Evolutionary conservation across 176 grass and related monocot species (phyloP), one percentile per base, ranked within the genome.

Genomic region (Hordeum vulgare): DNA sequence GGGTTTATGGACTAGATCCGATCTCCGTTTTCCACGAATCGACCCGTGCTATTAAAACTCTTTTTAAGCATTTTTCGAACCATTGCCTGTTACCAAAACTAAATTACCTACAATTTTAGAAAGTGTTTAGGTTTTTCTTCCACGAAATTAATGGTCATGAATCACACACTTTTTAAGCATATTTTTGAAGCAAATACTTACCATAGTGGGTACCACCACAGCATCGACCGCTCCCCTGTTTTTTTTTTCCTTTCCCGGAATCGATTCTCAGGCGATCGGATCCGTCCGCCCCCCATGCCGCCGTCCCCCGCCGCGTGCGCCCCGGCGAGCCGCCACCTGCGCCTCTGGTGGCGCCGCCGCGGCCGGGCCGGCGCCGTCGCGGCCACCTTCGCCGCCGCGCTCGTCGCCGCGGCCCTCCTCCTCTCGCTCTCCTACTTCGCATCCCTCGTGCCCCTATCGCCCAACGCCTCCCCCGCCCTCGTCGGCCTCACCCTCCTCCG

Each of bases 401-500:
- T 94, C 1, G 85, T 95, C 71, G 84, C 81, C 36, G 60, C 83
- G 20, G 87, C 53, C 18, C 42, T 88, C 26, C 81, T 89, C 9
- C 68, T 97, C 70, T 69, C 77, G 29, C 85, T 90, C 76, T 82
- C 93, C 74, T 75, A 78, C 71, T 90, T 74, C 64, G 77, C 41
- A 37, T 74, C 79, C 85, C 8, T n/a, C n/a, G n/a, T 63, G 61
- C 18, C 85, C 70, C 51, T 47, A 54, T 40, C 57, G 36, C 18
- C 76, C 24, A 13, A 15, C 28, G 8, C 69, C 35, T 39, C 90
- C 24, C n/a, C 90, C 42, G 54, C 77, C 45, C 82, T 98, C 72
- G 93, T 98, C 13, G 77, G 20, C 36, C 91, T 95, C 72, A 98
- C 93, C 25, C 85, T 95, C 75, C 73, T 95, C n/a, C 71, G 51